phyloP scores from a whole-genome alignment of 805 yeast species.

The Candida qinlingensis region DNA sequence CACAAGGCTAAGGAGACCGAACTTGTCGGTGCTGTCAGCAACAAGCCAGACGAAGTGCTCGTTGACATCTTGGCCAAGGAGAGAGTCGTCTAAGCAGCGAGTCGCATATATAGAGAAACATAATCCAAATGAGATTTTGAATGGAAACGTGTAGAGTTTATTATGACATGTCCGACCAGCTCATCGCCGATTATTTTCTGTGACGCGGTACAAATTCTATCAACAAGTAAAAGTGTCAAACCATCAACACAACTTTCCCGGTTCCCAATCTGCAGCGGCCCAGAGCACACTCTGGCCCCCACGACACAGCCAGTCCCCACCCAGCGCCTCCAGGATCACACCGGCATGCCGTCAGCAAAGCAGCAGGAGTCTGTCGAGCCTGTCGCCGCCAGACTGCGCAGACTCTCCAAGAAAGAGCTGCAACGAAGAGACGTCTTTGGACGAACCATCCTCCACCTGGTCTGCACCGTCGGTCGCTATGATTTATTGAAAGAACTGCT shows the following conservation, averaged over 20 bases:
- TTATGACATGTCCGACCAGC: no score
- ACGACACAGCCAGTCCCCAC: no score
- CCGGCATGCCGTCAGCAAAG: not conserved
- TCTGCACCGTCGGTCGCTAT: constrained; percentile 44
- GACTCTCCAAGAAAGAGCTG: constrained; percentile 34
- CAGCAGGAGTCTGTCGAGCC: constrained; percentile 8
- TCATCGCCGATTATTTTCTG: no score
- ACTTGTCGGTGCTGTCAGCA: constrained; percentile 34
- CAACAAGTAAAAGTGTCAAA: no score
- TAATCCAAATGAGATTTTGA: not conserved
- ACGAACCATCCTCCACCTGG: constrained; percentile 53
- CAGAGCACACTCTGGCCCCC: no score
- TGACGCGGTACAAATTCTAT: no score
- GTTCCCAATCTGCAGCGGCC: no score
- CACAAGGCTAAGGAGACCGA: constrained; percentile 44
- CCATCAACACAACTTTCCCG: no score
- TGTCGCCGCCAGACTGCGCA: constrained; percentile 15
- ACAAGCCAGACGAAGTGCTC: constrained; percentile 42
- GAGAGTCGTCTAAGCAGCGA: constrained; percentile 41
- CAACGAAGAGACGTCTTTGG: constrained; percentile 65
- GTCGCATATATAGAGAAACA: not conserved
- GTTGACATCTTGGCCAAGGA: constrained; percentile 62
- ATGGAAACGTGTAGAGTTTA: not conserved
- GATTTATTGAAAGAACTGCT: constrained; percentile 43
- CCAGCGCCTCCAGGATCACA: not conserved